Evolutionary conservation across 2,329 filamentous ascomycete genomes (phyloP).

Genomic region (Nigrospora osmanthi): DNA sequence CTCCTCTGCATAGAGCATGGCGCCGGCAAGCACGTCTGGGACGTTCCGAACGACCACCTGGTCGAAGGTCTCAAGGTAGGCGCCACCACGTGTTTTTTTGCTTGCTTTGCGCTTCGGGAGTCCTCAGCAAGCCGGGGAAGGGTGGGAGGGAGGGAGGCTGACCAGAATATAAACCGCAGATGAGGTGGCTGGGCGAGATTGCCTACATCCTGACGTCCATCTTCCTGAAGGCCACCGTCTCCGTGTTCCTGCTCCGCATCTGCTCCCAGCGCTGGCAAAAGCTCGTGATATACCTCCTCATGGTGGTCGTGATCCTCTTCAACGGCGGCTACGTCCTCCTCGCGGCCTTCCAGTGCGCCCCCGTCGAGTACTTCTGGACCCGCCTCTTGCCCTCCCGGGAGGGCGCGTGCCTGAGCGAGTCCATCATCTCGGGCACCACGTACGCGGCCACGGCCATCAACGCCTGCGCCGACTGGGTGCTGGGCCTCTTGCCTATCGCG

Average conservation of each 20-base stretch:
- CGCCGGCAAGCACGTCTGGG: slow-evolving; percentile 10
- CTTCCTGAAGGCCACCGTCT: slow-evolving; percentile 28
- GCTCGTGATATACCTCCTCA: slow-evolving; percentile 22
- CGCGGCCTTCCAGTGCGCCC: slow-evolving; percentile 28
- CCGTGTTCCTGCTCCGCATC: slow-evolving; percentile 30
- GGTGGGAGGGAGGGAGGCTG: no score
- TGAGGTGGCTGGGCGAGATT: slow-evolving; percentile 27
- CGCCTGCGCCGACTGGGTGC: slow-evolving; percentile 24
- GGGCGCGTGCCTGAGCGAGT: slow-evolving; percentile 23
- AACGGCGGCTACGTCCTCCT: slow-evolving; percentile 27
- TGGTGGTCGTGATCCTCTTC: slow-evolving; percentile 22
- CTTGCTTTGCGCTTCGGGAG: background rate
- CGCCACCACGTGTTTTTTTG: background rate
- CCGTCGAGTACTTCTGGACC: slow-evolving; percentile 29
- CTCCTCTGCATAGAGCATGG: slow-evolving; percentile 13
- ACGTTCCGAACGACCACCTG: slow-evolving; percentile 10
- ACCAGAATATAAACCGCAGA: slow-evolving; percentile 3
- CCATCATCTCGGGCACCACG: slow-evolving; percentile 20
- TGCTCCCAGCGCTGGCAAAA: slow-evolving; percentile 23
- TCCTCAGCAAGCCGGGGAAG: no score
- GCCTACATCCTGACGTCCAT: slow-evolving; percentile 30
- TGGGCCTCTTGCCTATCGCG: slow-evolving; percentile 26
- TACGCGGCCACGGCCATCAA: slow-evolving; percentile 26
- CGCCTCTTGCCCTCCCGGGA: slow-evolving; percentile 17
- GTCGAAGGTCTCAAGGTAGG: slow-evolving; percentile 14